Base-by-base conservation (phyloP, 495 filamentous ascomycete species). In the Echria macrotheca region DNA sequence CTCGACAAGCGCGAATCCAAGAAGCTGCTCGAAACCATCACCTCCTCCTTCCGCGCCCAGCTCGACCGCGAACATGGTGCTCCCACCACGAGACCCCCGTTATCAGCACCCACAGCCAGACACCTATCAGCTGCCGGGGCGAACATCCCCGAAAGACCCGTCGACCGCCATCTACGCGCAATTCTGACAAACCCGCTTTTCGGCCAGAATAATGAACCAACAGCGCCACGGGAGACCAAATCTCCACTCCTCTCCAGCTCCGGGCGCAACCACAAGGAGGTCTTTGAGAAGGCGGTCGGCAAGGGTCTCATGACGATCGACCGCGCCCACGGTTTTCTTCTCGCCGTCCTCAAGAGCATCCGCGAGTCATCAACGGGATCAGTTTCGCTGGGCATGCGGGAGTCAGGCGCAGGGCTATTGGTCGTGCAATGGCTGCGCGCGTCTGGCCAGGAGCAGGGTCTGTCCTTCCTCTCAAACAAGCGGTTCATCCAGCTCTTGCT, bases 141-240 rank as follows among this genome's bases (percentile, higher is more conserved):
- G 22, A 40, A 28, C 26, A 11, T 33, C 24, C 44, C 18, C 50
- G 43, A 14, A 29, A 63, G 52, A 7, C 60, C 68, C 6, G 70
- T 81, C 33, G 74, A 79, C 53, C 65, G 66, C 23, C 86, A 85
- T 63, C 49, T 91, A 33, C 69, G 74, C 38, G 69, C 74, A 26
- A 82, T 91, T 33, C 72, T 91, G n/a, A 74, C 76, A n/a, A 85
- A 84, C 59, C 85, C 86, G 1, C 70, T 89, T 15, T 76, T 84
- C 47, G n/a, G n/a, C n/a, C n/a, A n/a, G n/a, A n/a, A n/a, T n/a
- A 59, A 55, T 42, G 47, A 59, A 17, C 23, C 49, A 23, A 44
- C 36, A 29, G 32, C 31, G 24, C 12, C 6, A 10, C 5, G 15
- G 4, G 28, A 21, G 0, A n/a, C n/a, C n/a, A n/a, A n/a, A n/a